A percentile compares a stretch with the other conserved stretches of the same genome.
Evolutionary conservation across 176 grass and related monocot species (phyloP).

Genomic region (Oryza officinalis): DNA sequence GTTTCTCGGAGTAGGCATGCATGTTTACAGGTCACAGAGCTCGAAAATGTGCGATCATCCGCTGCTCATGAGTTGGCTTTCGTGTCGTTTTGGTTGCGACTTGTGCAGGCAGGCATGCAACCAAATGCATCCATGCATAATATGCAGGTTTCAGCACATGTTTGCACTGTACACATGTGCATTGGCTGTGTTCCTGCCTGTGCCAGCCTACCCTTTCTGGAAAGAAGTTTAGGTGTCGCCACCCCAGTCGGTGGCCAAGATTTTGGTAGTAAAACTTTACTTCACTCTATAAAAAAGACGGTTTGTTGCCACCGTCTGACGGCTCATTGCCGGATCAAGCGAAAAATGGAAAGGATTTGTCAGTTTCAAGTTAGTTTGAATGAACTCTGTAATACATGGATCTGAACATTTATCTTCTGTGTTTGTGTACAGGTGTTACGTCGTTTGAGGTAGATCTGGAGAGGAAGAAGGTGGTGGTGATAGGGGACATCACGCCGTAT

Average conservation of each 20-base stretch:
- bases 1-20: background rate
- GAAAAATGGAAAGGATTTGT: background rate
- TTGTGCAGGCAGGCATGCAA: constrained; percentile 2
- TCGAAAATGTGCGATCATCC: background rate
- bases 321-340: constrained; percentile 14
- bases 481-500: constrained; percentile 86
- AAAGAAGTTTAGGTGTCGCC: constrained; percentile 19
- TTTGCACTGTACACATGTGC: constrained; percentile 40
- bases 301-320: background rate
- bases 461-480: constrained; percentile 90
- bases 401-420: background rate
- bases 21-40: constrained; percentile 6
- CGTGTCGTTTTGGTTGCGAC: constrained; percentile 16
- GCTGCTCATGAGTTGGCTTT: constrained; percentile 37
- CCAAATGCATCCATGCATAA: background rate
- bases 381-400: background rate
- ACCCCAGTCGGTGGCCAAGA: constrained; percentile 30
- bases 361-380: background rate
- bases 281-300: background rate
- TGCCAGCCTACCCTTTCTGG: constrained; percentile 26
- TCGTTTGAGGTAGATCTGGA: constrained; percentile 91
- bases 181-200: background rate
- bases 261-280: background rate
- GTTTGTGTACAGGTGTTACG: constrained; percentile 56
- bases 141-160: constrained; percentile 19